Evolutionary conservation across 805 yeast species (phyloP), one percentile per base, ranked within the genome.

Genomic region (Schwanniomyces yamadae): DNA sequence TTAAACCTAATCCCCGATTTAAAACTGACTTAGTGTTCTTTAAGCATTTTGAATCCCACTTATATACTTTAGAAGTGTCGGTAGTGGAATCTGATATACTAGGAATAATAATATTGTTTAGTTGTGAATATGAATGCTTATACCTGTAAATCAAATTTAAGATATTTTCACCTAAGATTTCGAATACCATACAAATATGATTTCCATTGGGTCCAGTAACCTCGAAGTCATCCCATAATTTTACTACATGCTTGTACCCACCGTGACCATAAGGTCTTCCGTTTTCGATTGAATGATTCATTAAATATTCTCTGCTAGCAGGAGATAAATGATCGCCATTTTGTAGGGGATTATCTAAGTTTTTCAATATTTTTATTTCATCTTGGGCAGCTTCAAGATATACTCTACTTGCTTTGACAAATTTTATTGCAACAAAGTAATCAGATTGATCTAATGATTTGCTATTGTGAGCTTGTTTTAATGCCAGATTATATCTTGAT

Each of bases 141-240:
- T 70, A 78, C 25, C 78, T 63, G 27, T 71, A 59, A 33, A 77
- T 57, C 36, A 79, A 57, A 36, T 71, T 74, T 33, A 77, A 55
- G 50, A 79, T 59, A 48, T 73, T 79, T 46, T 80, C 84, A 13
- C 84, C 85, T 27, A 80, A 55, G 1, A 80, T 76, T 57, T 80
- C 85, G 41, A 80, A 77, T 4, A 77, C 82, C 82, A 80, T 78
- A 52, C 82, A 77, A 19, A 79, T 71, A 50, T 80, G 86, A 17
- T 61, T 67, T 1, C 86, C 86, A 50, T 80, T 72, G 6, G 84
- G 84, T 3, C 86, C 86, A 3, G 44, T 39, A 41, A 78, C 77
- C 14, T 65, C 59, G 49, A 80, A 80, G 48, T 77, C 71, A 51
- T 80, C 85, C 24, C 73, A 55, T 39, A 80, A 52, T 48, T 68